These are phyloP conservation scores for Castanea sativa DNA, from an alignment of 306 rosid species.

Conservation along the genomic window DNA sequence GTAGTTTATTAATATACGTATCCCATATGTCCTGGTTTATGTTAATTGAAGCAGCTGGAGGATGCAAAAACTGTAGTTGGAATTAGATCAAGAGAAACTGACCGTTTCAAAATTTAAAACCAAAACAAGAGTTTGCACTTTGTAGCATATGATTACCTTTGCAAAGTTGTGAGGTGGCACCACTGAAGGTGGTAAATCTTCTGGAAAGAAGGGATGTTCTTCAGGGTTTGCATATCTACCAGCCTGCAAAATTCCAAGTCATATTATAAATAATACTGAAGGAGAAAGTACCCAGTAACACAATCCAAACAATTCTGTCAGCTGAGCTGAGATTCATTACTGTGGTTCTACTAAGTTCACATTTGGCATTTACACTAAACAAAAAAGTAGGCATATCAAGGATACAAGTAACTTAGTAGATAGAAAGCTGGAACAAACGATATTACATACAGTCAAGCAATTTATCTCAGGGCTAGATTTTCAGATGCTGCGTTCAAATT, in stretches of 20 bases:
- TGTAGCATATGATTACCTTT: slow-evolving; percentile 38
- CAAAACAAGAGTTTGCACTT: not conserved
- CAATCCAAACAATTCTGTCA: not conserved
- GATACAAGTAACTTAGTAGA: not conserved
- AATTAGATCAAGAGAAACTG: slow-evolving; percentile 12
- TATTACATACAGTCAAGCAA: not conserved
- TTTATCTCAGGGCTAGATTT: not conserved
- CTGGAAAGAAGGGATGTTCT: slow-evolving; percentile 77
- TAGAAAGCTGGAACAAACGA: not conserved
- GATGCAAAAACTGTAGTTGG: slow-evolving; percentile 58
- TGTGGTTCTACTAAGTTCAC: not conserved
- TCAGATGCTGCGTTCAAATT: not conserved
- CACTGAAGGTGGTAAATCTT: slow-evolving; percentile 41
- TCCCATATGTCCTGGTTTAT: slow-evolving; percentile 72
- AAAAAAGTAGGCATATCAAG: not conserved
- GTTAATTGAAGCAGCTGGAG: slow-evolving; percentile 61
- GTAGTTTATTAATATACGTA: slow-evolving; percentile 54
- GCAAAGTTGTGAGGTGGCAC: slow-evolving; percentile 50
- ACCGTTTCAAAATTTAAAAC: not conserved
- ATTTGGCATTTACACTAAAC: not conserved
- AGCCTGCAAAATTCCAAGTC: slow-evolving; percentile 47
- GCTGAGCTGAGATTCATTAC: not conserved
- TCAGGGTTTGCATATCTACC: slow-evolving; percentile 80
- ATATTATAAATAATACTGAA: not conserved
- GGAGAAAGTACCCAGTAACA: not conserved